phyloP scores from a whole-genome alignment of 2,329 filamentous ascomycete species.

The Pestalotiopsis sp. region DNA sequence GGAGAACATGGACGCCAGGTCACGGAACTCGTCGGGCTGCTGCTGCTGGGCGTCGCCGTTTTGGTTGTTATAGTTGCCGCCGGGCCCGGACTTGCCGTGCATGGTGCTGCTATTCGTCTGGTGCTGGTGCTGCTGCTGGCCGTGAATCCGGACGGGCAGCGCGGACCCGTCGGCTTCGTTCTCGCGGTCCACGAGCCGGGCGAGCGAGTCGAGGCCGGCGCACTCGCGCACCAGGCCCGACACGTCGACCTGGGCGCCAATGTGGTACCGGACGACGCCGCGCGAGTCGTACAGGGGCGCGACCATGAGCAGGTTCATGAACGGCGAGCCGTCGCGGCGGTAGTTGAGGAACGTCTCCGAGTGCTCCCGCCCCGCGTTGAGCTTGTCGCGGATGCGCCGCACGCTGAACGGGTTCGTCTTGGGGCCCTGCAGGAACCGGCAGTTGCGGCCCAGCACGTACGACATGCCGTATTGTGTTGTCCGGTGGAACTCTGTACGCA shows the following conservation, averaged over 20 bases:
- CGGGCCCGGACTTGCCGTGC: constrained; percentile 18
- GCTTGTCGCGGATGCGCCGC: constrained; percentile 61
- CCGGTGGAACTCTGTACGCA: constrained; percentile 64
- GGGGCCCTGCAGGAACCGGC: constrained; percentile 77
- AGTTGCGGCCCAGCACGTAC: constrained; percentile 76
- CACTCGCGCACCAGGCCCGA: constrained; percentile 69
- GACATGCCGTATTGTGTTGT: constrained; percentile 76
- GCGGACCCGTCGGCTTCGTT: constrained; percentile 1
- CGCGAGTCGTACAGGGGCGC: constrained; percentile 70
- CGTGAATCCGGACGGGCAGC: neutral
- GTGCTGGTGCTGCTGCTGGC: neutral
- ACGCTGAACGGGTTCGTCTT: constrained; percentile 68
- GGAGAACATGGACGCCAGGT: constrained; percentile 72
- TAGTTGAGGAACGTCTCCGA: constrained; percentile 79
- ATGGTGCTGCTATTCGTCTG: constrained; percentile 16
- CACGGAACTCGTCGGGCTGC: constrained; percentile 63
- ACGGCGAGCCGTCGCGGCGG: constrained; percentile 74
- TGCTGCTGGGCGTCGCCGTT: constrained; percentile 22
- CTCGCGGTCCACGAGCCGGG: constrained; percentile 42
- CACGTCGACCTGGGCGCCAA: constrained; percentile 74
- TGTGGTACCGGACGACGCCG: constrained; percentile 67
- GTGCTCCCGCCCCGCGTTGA: constrained; percentile 67
- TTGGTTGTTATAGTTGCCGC: constrained; percentile 12
- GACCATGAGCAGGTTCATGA: constrained; percentile 78
- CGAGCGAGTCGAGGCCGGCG: constrained; percentile 65